Evolutionary conservation across 345 rosid species (phyloP).

Genomic region (Acer campestre): DNA sequence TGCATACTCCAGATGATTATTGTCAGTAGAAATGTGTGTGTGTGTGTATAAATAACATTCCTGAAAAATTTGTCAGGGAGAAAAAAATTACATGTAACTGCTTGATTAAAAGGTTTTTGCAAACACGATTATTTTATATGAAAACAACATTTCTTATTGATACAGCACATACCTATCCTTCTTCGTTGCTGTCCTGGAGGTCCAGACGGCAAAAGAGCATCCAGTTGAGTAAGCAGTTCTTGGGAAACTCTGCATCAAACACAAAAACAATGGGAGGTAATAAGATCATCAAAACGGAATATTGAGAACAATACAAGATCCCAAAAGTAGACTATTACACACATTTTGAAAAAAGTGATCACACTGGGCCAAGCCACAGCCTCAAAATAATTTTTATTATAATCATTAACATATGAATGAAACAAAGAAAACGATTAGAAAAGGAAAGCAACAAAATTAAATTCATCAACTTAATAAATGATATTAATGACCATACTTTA

Average conservation of each 20-base stretch:
- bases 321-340: background rate
- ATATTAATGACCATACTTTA: constrained; percentile 43
- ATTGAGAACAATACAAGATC: background rate
- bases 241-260: constrained; percentile 55
- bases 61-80: background rate
- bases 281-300: constrained; percentile 3
- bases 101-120: background rate
- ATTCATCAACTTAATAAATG: background rate
- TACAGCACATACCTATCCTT: constrained; percentile 60
- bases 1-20: background rate
- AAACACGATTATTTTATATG: constrained; percentile 7
- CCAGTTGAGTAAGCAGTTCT: constrained; percentile 61
- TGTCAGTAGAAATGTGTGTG: background rate
- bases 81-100: background rate
- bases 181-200: constrained; percentile 75
- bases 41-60: background rate
- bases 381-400: background rate
- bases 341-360: background rate
- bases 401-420: constrained; percentile 1
- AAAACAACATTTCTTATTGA: background rate
- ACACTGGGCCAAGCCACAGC: background rate
- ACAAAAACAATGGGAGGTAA: constrained; percentile 6
- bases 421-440: background rate
- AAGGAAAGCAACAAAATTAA: background rate
- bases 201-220: constrained; percentile 71